A percentile compares a stretch with the other conserved stretches of the same genome.
Evolutionary conservation across 148 eudicot genomes (phyloP).

Genomic region (Rhododendron ferrugineum): DNA sequence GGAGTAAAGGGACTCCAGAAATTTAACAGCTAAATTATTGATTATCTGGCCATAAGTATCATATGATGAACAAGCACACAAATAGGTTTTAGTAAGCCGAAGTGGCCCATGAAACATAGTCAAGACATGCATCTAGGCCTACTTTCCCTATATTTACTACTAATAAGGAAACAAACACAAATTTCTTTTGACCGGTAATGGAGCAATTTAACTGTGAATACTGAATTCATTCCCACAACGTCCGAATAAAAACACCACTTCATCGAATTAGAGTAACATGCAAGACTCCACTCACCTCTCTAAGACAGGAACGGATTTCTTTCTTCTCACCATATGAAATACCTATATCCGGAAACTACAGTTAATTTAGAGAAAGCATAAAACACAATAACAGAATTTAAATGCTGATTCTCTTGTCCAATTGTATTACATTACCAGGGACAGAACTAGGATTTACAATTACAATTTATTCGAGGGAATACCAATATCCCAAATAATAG

Average conservation of each 20-base stretch:
- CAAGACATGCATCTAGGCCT: not conserved
- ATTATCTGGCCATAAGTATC: not conserved
- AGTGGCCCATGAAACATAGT: not conserved
- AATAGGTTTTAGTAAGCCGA: not conserved
- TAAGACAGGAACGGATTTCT: constrained; percentile 68
- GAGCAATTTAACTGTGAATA: not conserved
- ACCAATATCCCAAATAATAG: not conserved
- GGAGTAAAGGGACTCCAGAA: not conserved
- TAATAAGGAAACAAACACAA: not conserved
- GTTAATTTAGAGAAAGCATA: not conserved
- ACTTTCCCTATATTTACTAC: not conserved
- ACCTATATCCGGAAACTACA: constrained; percentile 31
- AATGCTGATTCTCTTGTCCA: not conserved
- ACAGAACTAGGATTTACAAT: too few species aligned
- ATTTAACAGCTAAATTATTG: not conserved
- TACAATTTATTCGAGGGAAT: not conserved
- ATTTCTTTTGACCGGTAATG: not conserved
- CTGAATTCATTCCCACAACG: not conserved
- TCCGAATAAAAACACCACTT: not conserved
- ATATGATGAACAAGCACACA: not conserved
- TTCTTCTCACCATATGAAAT: constrained; percentile 78
- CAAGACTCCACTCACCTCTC: constrained; percentile 44
- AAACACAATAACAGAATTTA: not conserved
- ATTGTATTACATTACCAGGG: not conserved
- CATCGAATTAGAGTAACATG: not conserved